These are phyloP conservation scores for Dissophora ornata DNA, from an alignment of 192 early-diverging fungal species.

Conservation along the genomic window DNA sequence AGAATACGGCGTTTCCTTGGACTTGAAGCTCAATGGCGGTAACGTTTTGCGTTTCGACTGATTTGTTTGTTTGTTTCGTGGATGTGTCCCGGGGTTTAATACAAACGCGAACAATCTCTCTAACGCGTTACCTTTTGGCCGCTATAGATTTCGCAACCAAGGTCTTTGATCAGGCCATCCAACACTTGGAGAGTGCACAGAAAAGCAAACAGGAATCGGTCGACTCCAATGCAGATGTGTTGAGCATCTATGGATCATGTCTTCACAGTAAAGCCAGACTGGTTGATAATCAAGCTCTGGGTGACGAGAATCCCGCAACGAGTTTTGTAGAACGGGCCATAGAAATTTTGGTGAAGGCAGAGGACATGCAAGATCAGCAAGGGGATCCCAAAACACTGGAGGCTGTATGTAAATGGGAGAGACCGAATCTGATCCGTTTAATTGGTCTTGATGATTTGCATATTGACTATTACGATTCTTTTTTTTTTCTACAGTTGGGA, in stretches of 20 bases:
- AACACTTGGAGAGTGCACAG: constrained; percentile 33
- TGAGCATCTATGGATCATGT: constrained; percentile 39
- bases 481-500: constrained; percentile 51
- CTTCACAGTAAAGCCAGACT: constrained; percentile 41
- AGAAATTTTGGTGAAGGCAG: constrained; percentile 34
- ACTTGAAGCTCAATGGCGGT: constrained; percentile 37
- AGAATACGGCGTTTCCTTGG: constrained; percentile 42
- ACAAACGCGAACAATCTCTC: no score
- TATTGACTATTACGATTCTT: no score
- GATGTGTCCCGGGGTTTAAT: no score
- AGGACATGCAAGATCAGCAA: constrained; percentile 26
- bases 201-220: constrained; percentile 10
- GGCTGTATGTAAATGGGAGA: constrained; percentile 16
- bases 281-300: constrained; percentile 5
- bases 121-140: no score
- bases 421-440: no score
- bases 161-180: constrained; percentile 28
- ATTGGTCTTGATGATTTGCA: no score
- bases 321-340: constrained; percentile 31
- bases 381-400: constrained; percentile 43
- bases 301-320: constrained; percentile 25
- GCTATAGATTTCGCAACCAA: constrained; percentile 16
- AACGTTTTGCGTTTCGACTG: background rate
- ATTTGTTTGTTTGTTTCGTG: background rate
- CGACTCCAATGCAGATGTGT: constrained; percentile 28